Percentiles rank a stretch among this genome's conserved stretches.
phyloP scores from a whole-genome alignment of 169 alveolate genomes.

The Plasmodium coatneyi region DNA sequence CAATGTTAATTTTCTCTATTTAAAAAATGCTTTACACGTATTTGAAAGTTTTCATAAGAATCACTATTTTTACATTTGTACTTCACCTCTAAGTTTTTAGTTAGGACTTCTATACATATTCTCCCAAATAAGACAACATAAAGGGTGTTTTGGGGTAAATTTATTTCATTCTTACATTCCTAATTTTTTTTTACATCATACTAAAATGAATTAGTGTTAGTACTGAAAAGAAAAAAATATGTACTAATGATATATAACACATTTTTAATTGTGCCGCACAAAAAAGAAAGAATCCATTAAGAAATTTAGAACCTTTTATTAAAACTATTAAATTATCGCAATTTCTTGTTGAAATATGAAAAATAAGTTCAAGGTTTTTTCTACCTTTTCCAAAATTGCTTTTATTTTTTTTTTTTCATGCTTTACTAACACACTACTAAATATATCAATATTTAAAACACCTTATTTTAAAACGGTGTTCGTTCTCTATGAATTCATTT shows the following conservation, averaged over 20 bases:
- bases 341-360: not conserved
- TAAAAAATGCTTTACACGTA: not conserved
- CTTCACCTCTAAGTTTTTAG: not conserved
- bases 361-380: not conserved
- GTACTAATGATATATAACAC: not conserved
- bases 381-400: not conserved
- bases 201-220: not conserved
- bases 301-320: not conserved
- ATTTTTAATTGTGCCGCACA: not conserved
- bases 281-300: not conserved
- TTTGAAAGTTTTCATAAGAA: not conserved
- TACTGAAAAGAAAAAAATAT: not conserved
- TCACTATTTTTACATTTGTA: not conserved
- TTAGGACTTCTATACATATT: not conserved
- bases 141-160: not conserved
- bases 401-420: not conserved
- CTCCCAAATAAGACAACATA: not conserved
- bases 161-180: not conserved
- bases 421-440: not conserved
- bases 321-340: not conserved
- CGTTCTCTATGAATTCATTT: not conserved
- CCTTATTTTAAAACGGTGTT: not conserved
- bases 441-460: not conserved
- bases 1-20: not conserved
- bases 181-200: not conserved